Evolutionary conservation across 768 basidiomycete species (phyloP).

Genomic region (Suillus lakei): DNA sequence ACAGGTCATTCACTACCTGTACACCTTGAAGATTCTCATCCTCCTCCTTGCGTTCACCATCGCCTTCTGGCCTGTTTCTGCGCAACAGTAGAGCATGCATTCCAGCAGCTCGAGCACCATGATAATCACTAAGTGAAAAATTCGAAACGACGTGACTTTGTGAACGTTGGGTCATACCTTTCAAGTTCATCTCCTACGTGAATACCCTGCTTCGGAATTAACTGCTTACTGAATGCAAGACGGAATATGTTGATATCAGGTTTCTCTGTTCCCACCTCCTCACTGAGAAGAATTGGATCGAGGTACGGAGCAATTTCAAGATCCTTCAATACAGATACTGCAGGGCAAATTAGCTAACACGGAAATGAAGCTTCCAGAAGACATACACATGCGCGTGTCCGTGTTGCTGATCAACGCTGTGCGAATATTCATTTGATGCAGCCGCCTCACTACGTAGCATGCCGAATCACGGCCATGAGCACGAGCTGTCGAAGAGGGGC

Average conservation of each 20-base stretch:
- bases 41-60: slow-evolving; percentile 47
- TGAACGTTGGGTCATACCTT: slow-evolving; percentile 47
- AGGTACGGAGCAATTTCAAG: slow-evolving; percentile 56
- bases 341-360: slow-evolving; percentile 8
- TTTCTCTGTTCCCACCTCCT: slow-evolving; percentile 72
- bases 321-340: slow-evolving; percentile 61
- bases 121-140: slow-evolving; percentile 60
- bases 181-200: slow-evolving; percentile 80
- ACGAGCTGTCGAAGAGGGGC: background rate
- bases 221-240: slow-evolving; percentile 37
- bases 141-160: slow-evolving; percentile 5
- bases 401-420: slow-evolving; percentile 75
- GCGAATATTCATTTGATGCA: slow-evolving; percentile 50
- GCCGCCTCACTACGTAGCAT: slow-evolving; percentile 43
- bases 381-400: slow-evolving; percentile 72
- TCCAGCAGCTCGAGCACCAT: slow-evolving; percentile 60
- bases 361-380: background rate
- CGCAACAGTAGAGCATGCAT: slow-evolving; percentile 63
- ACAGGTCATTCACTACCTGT: slow-evolving; percentile 41
- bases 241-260: slow-evolving; percentile 64
- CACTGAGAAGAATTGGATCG: slow-evolving; percentile 67
- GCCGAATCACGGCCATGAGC: slow-evolving; percentile 11
- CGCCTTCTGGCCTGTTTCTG: slow-evolving; percentile 52
- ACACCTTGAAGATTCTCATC: slow-evolving; percentile 47
- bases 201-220: slow-evolving; percentile 37